Base-by-base conservation (phyloP, 371 early-diverging fungal genomes). In the Mortierella sp. region DNA sequence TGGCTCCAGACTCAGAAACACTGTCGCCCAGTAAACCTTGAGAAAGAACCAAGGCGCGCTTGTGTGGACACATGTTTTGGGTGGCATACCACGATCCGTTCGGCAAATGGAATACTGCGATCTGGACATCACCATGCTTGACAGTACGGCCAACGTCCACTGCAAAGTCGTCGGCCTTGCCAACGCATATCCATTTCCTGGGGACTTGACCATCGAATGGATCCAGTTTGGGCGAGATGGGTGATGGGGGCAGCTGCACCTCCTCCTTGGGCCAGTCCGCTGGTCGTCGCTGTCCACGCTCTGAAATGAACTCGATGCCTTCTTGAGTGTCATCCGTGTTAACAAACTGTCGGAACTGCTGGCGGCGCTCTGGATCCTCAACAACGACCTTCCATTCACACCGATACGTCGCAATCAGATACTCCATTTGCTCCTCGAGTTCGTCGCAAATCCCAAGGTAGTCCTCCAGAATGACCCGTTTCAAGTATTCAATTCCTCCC, bases 1-100 rank as follows among this genome's bases (percentile, higher is more conserved):
- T 61, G 43, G 59, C 75, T 6, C 76, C 80, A 50, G 82, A 71
- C 50, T 75, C 87, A 3, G 78, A 61, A 48, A 78, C 69, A 48
- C 83, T 85, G 44, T 87, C 82, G 21, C 94, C 94, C 48, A 94
- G 77, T 37, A 94, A 73, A 46, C 93, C 94, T 11, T 88, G 86
- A 31, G 94, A 90, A 44, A 94, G 87, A n/a, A 94, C 93, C 57
- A 94, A 84, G 43, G 93, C 92, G 67, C 92, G 91, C 80, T 93
- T 94, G 81, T 93, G 92, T 16, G 94, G 93, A 73, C 94, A 94
- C 94, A 94, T 94, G 84, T 94, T 94, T 79, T 94, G 94, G 31
- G 93, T 92, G 40, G 93, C 94, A 78, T 93, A 93, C 91, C 92
- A 93, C 28, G 88, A 81, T 28, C 84, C 89, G 28, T 86, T 86